Base-by-base conservation (phyloP, 2,329 filamentous ascomycete species). In the Talaromyces marneffei region DNA sequence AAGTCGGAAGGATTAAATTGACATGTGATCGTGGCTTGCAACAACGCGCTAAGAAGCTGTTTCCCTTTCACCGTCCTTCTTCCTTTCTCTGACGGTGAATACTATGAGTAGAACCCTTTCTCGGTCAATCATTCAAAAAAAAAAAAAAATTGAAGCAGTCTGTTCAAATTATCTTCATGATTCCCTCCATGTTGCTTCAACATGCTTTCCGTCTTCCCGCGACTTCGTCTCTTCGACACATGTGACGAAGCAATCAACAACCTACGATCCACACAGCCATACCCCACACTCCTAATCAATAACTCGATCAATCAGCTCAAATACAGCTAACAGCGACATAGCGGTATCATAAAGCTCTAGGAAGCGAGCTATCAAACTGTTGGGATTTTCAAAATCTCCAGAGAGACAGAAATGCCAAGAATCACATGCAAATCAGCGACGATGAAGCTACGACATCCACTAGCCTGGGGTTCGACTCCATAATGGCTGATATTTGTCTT, bases 351-450 rank as follows among this genome's bases (percentile, higher is more conserved):
- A 35, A 50, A 33, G 29, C 48, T 33, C 5, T 52, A 16, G 42
- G 35, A 35, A 20, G 27, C n/a, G 33, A 55, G 35, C 52, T 55
- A 35, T 55, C 20, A 58, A 58, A 53, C 27, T 60, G 58, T 60
- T 60, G 58, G 58, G 58, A 40, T 39, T 55, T 25, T 29, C 20
- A 10, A 14, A n/a, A 10, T 55, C 9, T n/a, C 16, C 12, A n/a
- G 16, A 40, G 9, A 25, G 35, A 54, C 4, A 44, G 23, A 12
- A 55, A 29, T 25, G 58, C 58, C 58, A 60, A 60, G 58, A 10
- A 60, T 60, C 58, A 60, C 58, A 60, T 60, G 58, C 58, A 60
- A 60, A 60, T 33, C n/a, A 8, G 20, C 29, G 48, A 55, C 18
- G 23, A n/a, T 18, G 52, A 55, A 35, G 48, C 48, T 52, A 33